Base-by-base conservation (phyloP, 306 rosid species). In the Coriaria nepalensis region DNA sequence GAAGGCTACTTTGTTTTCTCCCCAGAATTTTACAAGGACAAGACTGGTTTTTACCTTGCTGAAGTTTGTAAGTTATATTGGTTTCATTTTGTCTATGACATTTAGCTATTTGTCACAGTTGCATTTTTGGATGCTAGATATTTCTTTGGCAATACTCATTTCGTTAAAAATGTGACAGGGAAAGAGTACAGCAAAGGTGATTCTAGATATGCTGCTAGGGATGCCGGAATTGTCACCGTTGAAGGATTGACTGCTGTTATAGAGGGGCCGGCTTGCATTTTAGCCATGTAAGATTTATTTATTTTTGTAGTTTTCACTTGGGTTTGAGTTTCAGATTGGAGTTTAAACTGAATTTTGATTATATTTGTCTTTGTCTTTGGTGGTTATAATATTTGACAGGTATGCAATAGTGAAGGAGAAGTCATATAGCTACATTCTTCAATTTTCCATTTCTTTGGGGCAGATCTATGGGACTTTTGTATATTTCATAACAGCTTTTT, bases 161-260 rank as follows among this genome's bases (percentile, higher is more conserved):
- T 20, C 29, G 7, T 37, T 13, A 39, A 41, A 37, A 45, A 39
- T 38, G 53, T 66, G 32, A 50, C 67, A 90, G 95, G 97, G 95
- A 90, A 90, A 72, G 97, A 90, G 46, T 90, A 90, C 61, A 90
- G 97, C 82, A 84, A 85, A 72, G 98, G 96, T 10, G 96, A 90
- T 71, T 90, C 98, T 47, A 80, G 98, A 69, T 90, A 90, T 12
- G 96, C 62, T 8, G 82, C 63, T 15, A 73, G 94, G 63, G 87
- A 82, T 56, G 73, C 87, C 7, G 93, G 66, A 6, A 65, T 77
- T 7, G 92, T 84, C 53, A 49, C 82, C 40, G 67, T 90, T 35
- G 97, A 90, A 78, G 92, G 76, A 49, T 6, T 84, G 37, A 90
- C 95, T 7, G 64, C 80, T 5, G 92, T 74, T 60, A 50, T 84